phyloP scores from a whole-genome alignment of 805 yeast species.

The Yarrowia divulgata region DNA sequence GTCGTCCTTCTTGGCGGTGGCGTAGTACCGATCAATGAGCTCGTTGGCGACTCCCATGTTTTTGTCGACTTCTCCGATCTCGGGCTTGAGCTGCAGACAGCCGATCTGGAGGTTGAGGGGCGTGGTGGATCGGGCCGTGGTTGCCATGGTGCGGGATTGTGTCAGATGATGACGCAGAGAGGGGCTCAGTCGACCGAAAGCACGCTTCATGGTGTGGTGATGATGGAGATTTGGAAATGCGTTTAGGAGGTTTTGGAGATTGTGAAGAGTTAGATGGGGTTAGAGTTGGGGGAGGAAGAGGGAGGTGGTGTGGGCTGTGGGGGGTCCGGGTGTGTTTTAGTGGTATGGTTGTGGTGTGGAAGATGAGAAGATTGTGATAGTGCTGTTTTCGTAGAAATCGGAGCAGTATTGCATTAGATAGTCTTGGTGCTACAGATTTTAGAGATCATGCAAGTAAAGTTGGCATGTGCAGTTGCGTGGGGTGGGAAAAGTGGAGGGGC shows the following conservation, averaged over 20 bases:
- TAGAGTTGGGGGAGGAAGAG: neutral
- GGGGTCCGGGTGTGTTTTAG: neutral
- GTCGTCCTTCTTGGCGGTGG: neutral
- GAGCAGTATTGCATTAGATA: neutral
- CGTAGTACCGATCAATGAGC: slow-evolving; percentile 13
- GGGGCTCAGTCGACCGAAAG: slow-evolving; percentile 3
- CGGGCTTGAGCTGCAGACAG: slow-evolving; percentile 29
- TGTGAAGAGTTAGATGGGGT: slow-evolving; percentile 15
- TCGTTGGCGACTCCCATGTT: slow-evolving; percentile 25
- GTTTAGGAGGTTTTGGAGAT: neutral
- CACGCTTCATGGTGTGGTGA: slow-evolving; percentile 19
- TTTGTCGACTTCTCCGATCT: slow-evolving; percentile 23
- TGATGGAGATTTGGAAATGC: neutral
- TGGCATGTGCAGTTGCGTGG: no score
- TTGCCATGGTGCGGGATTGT: slow-evolving; percentile 8
- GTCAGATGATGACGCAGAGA: neutral
- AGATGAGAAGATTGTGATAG: neutral
- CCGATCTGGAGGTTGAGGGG: slow-evolving; percentile 35
- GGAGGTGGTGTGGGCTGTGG: neutral
- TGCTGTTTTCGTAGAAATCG: neutral
- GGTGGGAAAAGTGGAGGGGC: no score
- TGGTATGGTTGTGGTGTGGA: no score
- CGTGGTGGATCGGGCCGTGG: slow-evolving; percentile 14
- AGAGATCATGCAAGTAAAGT: no score
- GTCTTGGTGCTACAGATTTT: no score